Evolutionary conservation across 1,139 yeast genomes (phyloP), one percentile per base, ranked within the genome.

Genomic region (Zygosaccharomyces sapae): DNA sequence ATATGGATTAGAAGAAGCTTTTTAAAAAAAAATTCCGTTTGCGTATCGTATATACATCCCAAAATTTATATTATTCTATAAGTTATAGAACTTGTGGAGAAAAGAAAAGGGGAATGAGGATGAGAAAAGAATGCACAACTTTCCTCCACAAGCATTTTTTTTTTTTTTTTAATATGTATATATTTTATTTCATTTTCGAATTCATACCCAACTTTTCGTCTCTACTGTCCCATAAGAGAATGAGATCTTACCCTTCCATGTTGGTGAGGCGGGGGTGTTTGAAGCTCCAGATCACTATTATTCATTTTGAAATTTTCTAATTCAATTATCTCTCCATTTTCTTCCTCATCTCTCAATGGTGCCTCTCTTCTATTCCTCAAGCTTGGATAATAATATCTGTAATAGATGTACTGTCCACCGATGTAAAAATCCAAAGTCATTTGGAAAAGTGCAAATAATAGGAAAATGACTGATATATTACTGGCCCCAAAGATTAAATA

Each of bases 381-480:
- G n/a, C 44, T 38, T 4, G 51, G 54, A 48, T 64, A 68, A 42
- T 65, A 66, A 50, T 62, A 69, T 52, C 71, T 75, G 63, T 77
- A 85, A 61, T 81, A 76, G 43, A 84, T 70, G 62, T 80, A 89
- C 63, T 86, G 95, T 45, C 77, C 79, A 12, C 88, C 89, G 50
- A 88, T 85, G 55, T 81, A 76, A 37, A 86, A 67, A 65, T 89
- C 96, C 51, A 89, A 72, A 13, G 76, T 61, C 78, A 86, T 86
- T 69, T 89, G 97, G 62, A 88, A 83, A 37, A 84, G 67, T 0
- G 92, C 96, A 51, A 95, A 92, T 48, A 82, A 60, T 33, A 86
- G 73, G 63, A 89, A 89, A 38, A 88, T 76, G 5, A 72, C 59
- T 6, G 92, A 82, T 20, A 86, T 79, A 55, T 83, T 76, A 47